Conservation (phyloP, 768 basidiomycete species). For the Dioszegia aurantiaca region DNA sequence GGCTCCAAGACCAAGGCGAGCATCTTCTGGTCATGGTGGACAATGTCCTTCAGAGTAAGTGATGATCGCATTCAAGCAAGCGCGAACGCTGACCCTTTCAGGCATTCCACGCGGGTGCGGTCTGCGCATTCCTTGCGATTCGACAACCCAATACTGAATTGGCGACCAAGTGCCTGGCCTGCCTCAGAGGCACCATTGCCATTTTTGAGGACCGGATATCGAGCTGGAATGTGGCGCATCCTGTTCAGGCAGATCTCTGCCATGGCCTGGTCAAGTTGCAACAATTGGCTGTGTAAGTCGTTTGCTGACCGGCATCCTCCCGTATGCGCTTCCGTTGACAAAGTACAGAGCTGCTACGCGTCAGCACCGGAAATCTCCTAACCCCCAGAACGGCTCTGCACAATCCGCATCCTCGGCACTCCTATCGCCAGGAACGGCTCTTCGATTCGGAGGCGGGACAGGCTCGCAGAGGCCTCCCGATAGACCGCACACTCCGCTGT, state of each 20-base stretch:
- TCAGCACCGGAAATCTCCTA: slow-evolving; percentile 22
- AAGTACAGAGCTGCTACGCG: slow-evolving; percentile 17
- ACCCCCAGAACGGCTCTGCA: slow-evolving; percentile 1
- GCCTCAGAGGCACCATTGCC: slow-evolving; percentile 41
- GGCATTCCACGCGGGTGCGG: slow-evolving; percentile 46
- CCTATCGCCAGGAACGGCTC: no score
- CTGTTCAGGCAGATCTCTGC: slow-evolving; percentile 47
- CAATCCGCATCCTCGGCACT: no score
- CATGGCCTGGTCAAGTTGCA: slow-evolving; percentile 46
- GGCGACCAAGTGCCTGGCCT: slow-evolving; percentile 40
- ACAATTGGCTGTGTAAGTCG: slow-evolving; percentile 40
- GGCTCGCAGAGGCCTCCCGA: no score
- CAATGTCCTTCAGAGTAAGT: slow-evolving; percentile 43
- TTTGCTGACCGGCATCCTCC: neutral
- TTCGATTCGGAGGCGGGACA: no score
- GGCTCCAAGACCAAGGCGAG: slow-evolving; percentile 37
- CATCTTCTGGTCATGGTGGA: slow-evolving; percentile 51
- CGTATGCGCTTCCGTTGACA: neutral
- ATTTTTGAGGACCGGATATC: slow-evolving; percentile 43
- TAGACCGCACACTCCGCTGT: slow-evolving; percentile 23
- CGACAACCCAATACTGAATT: slow-evolving; percentile 41
- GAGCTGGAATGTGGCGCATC: slow-evolving; percentile 45
- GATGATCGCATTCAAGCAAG: neutral
- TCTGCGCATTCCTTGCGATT: slow-evolving; percentile 47
- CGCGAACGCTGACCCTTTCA: slow-evolving; percentile 7